Base-by-base conservation (phyloP, 2,329 filamentous ascomycete genomes). In the Setomelanomma holmii region DNA sequence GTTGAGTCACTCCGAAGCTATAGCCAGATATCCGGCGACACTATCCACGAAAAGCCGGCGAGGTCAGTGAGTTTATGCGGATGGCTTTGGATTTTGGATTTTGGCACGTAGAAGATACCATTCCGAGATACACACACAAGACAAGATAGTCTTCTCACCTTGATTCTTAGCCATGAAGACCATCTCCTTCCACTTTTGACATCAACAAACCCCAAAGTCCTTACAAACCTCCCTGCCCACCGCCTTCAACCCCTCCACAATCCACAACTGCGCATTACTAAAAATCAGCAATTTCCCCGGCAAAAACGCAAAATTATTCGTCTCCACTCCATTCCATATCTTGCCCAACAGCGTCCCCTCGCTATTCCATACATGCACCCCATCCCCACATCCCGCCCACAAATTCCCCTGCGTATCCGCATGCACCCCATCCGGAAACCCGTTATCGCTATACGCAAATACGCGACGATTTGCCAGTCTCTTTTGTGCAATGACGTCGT, bases 371-470 rank as follows among this genome's bases (percentile, higher is more conserved):
- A 85, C 76, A 51, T 84, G 77, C 17, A 85, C 71, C 0, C 83
- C 83, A 61, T 85, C 82, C 0, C 80, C 80, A 53, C 80, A 83
- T 0, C 80, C 82, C 21, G 78, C 76, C 68, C 83, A 86, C 1
- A 86, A 78, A 63, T 85, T 85, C 2, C 83, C 83, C 3, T 78
- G 59, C 1, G 74, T 75, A 58, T 86, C 83, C 35, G 78, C 77
- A 56, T 82, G 81, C 53, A 84, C 72, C 7, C 87, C 86, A 56
- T 89, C 86, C 0, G 86, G 84, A 2, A 85, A 74, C 2, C 83
- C 82, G 1, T 76, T 65, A 40, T 81, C 77, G 2, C 77, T 74
- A 54, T 80, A 86, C 0, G 86, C 84, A 61, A 89, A 89, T 0
- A 80, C 77, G 49, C 71, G 58, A 1, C 76, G 59, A 45, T 75